Evolutionary conservation across 331 rosid species (phyloP), one percentile per base, ranked within the genome.

Genomic region (Pyracantha coccinea): DNA sequence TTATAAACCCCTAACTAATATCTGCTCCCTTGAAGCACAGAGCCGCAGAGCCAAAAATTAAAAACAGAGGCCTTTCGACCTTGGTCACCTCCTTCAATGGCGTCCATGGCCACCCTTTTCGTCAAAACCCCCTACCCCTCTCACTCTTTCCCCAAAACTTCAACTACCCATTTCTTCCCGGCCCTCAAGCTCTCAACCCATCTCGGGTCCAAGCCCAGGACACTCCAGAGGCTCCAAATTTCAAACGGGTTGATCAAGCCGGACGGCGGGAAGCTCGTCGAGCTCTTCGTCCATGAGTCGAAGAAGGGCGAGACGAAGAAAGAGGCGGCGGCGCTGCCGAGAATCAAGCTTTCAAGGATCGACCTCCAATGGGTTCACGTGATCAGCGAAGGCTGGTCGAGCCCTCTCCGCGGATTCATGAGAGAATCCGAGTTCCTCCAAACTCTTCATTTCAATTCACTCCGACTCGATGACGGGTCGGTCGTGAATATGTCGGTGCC

Each of bases 391-490:
- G 99, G 99, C 0, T 95, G 99, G 99, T 96, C 99, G 5, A 92
- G 96, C 19, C 99, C 99, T 1, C 88, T 95, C 10, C 25, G 75
- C 0, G 99, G 99, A 54, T 95, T 95, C 89, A 92, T 95, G 99
- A 87, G 87, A 82, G 96, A 95, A 73, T 78, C 83, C 20, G 97
- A 95, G 99, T 92, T 95, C 97, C 99, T 95, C 99, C 99, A 92
- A 95, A 95, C 97, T 82, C 99, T 95, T 92, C 99, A 95, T 95
- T 95, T 95, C 69, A 89, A 89, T 76, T 84, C 97, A 2, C 93
- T 95, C 83, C 89, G 97, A 45, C 91, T 92, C 73, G 69, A 24
- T 5, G 88, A 90, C 31, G 99, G 97, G 85, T 89, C 97, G 75
- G 54, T 82, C 0, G 97, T 87, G 81, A 95, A 95, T 70, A 90